Evolutionary conservation across 2,329 filamentous ascomycete genomes (phyloP).

Genomic region (Fusarium sp.): DNA sequence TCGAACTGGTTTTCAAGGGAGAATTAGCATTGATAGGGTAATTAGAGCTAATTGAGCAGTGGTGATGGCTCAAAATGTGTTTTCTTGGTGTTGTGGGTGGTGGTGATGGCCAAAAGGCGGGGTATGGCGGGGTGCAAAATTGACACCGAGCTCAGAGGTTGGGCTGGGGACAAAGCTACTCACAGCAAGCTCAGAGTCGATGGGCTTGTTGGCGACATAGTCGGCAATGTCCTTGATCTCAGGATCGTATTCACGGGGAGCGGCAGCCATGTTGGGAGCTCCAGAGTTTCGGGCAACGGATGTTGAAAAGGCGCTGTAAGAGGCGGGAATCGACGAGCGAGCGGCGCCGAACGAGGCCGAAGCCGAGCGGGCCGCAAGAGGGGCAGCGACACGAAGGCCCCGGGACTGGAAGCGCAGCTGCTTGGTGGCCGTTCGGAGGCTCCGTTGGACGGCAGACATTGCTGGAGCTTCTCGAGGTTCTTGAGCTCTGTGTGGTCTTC

Average conservation of each 20-base stretch:
- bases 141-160: not conserved
- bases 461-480: constrained; percentile 33
- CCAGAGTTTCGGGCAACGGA: constrained; percentile 63
- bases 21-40: constrained; percentile 21
- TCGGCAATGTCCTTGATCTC: constrained; percentile 96
- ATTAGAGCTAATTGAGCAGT: constrained; percentile 11
- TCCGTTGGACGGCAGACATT: constrained; percentile 71
- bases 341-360: constrained; percentile 51
- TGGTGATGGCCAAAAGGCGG: constrained; percentile 27
- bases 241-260: constrained; percentile 81
- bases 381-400: constrained; percentile 56
- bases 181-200: constrained; percentile 94
- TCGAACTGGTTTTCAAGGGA: constrained; percentile 76
- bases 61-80: constrained; percentile 4
- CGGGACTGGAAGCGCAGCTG: constrained; percentile 65
- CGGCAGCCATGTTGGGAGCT: constrained; percentile 66
- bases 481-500: constrained; percentile 11
- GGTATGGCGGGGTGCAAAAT: constrained; percentile 42
- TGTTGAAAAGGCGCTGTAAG: constrained; percentile 65
- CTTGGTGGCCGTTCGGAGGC: constrained; percentile 69
- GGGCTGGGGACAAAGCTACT: constrained; percentile 52
- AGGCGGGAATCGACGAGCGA: constrained; percentile 55
- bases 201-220: constrained; percentile 93
- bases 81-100: constrained; percentile 20
- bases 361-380: constrained; percentile 55